Percentiles rank a stretch among this genome's conserved stretches.
Evolutionary conservation across 2,329 filamentous ascomycete genomes (phyloP).

Genomic region (Aspergillus sp.): DNA sequence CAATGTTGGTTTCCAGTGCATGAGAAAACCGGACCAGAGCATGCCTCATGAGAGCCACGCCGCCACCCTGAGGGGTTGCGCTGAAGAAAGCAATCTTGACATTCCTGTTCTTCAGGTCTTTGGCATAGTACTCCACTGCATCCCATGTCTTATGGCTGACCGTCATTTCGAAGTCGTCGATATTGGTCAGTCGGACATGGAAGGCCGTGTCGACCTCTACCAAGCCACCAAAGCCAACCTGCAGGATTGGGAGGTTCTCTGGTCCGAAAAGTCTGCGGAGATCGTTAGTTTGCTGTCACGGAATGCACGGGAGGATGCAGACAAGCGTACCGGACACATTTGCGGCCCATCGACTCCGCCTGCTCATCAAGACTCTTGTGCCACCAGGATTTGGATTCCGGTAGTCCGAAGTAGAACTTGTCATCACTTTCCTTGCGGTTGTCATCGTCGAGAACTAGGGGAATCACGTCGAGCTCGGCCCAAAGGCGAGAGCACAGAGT

Average conservation of each 20-base stretch:
- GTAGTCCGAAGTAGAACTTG: constrained; percentile 22
- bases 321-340: constrained; percentile 63
- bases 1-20: constrained; percentile 64
- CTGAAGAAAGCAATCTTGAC: constrained; percentile 76
- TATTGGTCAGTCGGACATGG: constrained; percentile 58
- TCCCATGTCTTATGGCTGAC: constrained; percentile 64
- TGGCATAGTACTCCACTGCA: constrained; percentile 61
- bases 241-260: constrained; percentile 64
- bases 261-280: constrained; percentile 65
- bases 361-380: constrained; percentile 70
- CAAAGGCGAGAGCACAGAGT: constrained; percentile 68
- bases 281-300: constrained; percentile 9
- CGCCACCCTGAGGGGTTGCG: constrained; percentile 76
- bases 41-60: constrained; percentile 79
- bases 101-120: constrained; percentile 61
- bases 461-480: constrained; percentile 73
- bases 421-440: constrained; percentile 12
- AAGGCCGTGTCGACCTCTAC: constrained; percentile 70
- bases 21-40: constrained; percentile 70
- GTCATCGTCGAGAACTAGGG: constrained; percentile 57
- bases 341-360: constrained; percentile 76
- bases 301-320: background rate
- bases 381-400: constrained; percentile 42
- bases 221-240: constrained; percentile 63
- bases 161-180: constrained; percentile 59